Conservation (phyloP, 441 rosid species). For the Cnidoscolus chayamansa region DNA sequence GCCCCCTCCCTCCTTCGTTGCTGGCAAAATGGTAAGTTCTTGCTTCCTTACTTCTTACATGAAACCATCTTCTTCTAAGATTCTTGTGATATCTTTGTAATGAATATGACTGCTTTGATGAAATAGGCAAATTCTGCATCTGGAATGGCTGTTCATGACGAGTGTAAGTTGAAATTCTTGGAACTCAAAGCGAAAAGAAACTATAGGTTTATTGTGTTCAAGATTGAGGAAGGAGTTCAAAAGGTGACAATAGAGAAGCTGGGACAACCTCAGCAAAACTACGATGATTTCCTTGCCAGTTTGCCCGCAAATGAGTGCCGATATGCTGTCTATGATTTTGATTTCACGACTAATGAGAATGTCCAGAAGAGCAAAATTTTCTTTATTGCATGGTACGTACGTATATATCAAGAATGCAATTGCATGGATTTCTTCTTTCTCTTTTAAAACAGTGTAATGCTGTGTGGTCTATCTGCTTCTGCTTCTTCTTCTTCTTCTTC, state of each 20-base stretch:
- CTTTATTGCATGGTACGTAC: constrained; percentile 49
- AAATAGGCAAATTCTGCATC: constrained; percentile 47
- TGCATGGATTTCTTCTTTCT: neutral
- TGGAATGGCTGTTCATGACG: constrained; percentile 52
- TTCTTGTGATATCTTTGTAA: too few relatives aligned
- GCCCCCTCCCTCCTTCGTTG: constrained; percentile 16
- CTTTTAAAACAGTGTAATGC: neutral
- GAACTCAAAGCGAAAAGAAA: constrained; percentile 56
- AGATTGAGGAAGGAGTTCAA: constrained; percentile 45
- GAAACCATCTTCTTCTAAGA: too few relatives aligned
- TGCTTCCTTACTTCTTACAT: too few relatives aligned
- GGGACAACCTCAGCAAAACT: constrained; percentile 35
- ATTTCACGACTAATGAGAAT: constrained; percentile 50
- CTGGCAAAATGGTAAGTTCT: constrained; percentile 41
- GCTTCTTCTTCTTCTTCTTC: neutral
- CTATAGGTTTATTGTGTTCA: constrained; percentile 51
- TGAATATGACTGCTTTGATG: neutral
- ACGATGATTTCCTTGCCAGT: constrained; percentile 42
- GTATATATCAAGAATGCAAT: too few relatives aligned
- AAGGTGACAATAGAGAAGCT: constrained; percentile 44
- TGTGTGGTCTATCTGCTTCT: too few relatives aligned
- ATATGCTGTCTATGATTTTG: constrained; percentile 54
- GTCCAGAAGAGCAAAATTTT: constrained; percentile 54
- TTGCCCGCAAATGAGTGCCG: constrained; percentile 53
- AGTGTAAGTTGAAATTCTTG: constrained; percentile 47